These are phyloP conservation scores for Alternaria ethzedia DNA, from an alignment of 2,329 filamentous ascomycete species.

Conservation along the genomic window DNA sequence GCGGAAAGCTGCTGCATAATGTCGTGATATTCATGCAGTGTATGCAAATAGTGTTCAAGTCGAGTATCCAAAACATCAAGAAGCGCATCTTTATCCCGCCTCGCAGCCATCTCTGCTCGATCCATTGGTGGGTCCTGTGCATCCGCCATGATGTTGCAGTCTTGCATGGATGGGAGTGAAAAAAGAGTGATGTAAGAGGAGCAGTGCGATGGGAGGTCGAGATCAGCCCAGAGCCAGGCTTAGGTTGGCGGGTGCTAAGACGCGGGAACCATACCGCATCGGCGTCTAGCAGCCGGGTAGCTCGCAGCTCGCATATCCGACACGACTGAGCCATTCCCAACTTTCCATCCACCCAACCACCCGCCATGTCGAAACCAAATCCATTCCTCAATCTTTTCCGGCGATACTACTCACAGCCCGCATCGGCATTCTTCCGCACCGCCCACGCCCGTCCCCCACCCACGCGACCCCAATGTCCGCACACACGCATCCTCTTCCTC, in stretches of 20 bases:
- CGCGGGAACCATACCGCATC: slow-evolving; percentile 25
- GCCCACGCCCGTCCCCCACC: slow-evolving; percentile 26
- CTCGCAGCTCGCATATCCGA: slow-evolving; percentile 16
- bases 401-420: slow-evolving; percentile 30
- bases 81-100: slow-evolving; percentile 32
- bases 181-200: not conserved
- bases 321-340: slow-evolving; percentile 15
- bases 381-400: slow-evolving; percentile 43
- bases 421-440: slow-evolving; percentile 7
- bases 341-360: slow-evolving; percentile 5
- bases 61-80: slow-evolving; percentile 64
- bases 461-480: slow-evolving; percentile 44
- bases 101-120: not conserved
- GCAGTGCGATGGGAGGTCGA: not conserved
- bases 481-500: slow-evolving; percentile 28
- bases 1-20: slow-evolving; percentile 62
- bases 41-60: slow-evolving; percentile 68
- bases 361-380: slow-evolving; percentile 40
- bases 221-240: not conserved
- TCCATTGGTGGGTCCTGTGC: not conserved
- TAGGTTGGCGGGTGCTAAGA: not conserved
- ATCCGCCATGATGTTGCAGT: slow-evolving; percentile 14
- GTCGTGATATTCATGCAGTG: slow-evolving; percentile 71
- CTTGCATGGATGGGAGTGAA: not conserved
- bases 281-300: slow-evolving; percentile 14